These are phyloP conservation scores for Rosa multiflora DNA, from an alignment of 306 rosid species.

Conservation along the genomic window DNA sequence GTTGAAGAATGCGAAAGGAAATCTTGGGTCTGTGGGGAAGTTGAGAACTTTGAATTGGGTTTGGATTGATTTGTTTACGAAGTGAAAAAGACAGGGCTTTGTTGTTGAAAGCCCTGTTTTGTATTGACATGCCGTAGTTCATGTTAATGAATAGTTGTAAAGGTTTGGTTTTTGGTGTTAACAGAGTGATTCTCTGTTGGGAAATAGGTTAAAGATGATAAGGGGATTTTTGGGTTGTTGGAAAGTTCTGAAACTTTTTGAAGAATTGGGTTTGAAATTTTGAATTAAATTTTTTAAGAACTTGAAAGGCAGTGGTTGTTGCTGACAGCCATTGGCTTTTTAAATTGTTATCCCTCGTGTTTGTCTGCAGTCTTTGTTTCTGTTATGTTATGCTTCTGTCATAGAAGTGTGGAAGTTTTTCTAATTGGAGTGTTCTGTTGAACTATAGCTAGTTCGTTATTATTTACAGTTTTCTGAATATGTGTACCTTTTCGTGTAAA, in stretches of 20 bases:
- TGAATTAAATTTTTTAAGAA: not conserved
- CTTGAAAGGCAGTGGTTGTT: not conserved
- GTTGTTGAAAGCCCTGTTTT: not conserved
- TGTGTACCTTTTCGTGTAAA: not conserved
- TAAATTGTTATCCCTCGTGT: not conserved
- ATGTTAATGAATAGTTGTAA: not conserved
- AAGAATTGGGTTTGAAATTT: not conserved
- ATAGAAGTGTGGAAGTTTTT: not conserved
- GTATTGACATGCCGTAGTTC: not conserved
- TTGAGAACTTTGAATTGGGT: not conserved
- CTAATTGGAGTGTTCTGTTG: not conserved
- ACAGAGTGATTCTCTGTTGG: not conserved
- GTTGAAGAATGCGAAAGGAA: not conserved
- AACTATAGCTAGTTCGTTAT: not conserved
- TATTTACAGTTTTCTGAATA: not conserved
- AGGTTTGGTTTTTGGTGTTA: not conserved
- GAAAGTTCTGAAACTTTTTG: not conserved
- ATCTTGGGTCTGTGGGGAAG: conserved; percentile 2
- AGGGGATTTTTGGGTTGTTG: not conserved
- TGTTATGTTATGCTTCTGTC: not conserved
- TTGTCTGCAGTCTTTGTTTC: not conserved
- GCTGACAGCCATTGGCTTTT: not conserved
- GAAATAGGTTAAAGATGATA: not conserved
- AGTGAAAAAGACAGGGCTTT: not conserved
- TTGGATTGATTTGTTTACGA: not conserved